Percentiles rank a stretch among this genome's conserved stretches.
phyloP scores from a whole-genome alignment of 495 filamentous ascomycete species.

The Rhizodiscina lignyota region DNA sequence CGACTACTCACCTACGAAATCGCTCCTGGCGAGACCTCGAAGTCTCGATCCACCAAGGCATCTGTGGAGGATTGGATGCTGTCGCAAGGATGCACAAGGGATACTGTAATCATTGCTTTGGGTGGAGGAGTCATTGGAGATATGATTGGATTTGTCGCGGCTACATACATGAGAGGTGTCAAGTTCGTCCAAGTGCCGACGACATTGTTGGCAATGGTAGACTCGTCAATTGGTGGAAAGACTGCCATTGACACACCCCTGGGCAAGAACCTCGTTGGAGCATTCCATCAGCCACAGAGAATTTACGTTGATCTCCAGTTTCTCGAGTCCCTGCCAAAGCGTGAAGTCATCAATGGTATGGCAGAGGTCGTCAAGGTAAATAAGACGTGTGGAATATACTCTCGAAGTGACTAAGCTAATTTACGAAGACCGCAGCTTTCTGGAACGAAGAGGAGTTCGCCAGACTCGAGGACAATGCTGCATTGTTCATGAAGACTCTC shows the following conservation, averaged over 20 bases:
- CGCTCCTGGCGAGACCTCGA: constrained; percentile 82
- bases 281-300: constrained; percentile 89
- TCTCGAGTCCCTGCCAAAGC: constrained; percentile 73
- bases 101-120: constrained; percentile 86
- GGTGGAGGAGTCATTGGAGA: constrained; percentile 98
- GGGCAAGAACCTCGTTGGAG: constrained; percentile 90
- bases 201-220: constrained; percentile 90
- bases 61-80: constrained; percentile 98
- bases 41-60: constrained; percentile 80
- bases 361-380: constrained; percentile 80
- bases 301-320: constrained; percentile 93
- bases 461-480: constrained; percentile 65
- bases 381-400: background rate
- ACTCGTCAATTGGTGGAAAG: constrained; percentile 96
- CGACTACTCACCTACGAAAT: constrained; percentile 77
- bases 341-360: constrained; percentile 98
- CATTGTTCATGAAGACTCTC: constrained; percentile 48
- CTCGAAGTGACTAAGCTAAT: background rate
- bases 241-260: constrained; percentile 95
- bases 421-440: constrained; percentile 66
- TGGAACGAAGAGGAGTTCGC: constrained; percentile 82
- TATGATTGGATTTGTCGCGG: constrained; percentile 90
- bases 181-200: constrained; percentile 94
- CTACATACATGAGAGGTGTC: constrained; percentile 96
- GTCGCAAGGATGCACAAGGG: constrained; percentile 74